Evolutionary conservation across 495 filamentous ascomycete species (phyloP), one percentile per base, ranked within the genome.

Genomic region (Letharia lupina): DNA sequence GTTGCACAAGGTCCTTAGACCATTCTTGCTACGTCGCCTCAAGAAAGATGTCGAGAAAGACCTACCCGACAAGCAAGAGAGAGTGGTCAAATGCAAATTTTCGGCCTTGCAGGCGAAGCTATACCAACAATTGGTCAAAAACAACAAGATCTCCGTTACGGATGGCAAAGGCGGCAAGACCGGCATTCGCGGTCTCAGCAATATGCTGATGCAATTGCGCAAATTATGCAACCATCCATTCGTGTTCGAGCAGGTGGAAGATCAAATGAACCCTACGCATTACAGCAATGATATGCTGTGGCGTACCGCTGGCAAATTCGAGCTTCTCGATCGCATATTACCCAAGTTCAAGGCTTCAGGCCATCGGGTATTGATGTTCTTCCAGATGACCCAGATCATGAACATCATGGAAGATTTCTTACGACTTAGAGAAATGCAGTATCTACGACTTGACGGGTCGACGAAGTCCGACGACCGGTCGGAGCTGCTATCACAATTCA

Each of bases 361-460:
- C 45, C 94, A 98, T 83, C 88, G 95, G 70, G 91, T 97, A 60
- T 76, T 98, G 73, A 98, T 98, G 88, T 98, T 98, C 84, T 98
- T 98, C 84, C 94, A 98, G 76, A 98, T 98, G 94, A 98, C 94
- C 3, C 91, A 96, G 50, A 98, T 98, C 73, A 98, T 98, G 94
- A 96, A 98, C 75, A 98, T 98, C 74, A 98, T 98, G 95, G 94
- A 98, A 71, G 94, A 98, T 76, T 98, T 94, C 77, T 80, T 98
- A 62, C 89, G 94, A 7, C 86, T 89, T 65, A 84, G 90, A 57
- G 87, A 86, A 39, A 81, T 96, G 68, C 77, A 86, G 64, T 98
- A 96, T 74, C 82, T 98, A 54, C 91, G 94, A 66, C 83, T 98
- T 57, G 94, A 98, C 71, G 94, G 94, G 75, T 91, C 91, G 7